A percentile compares a stretch with the other conserved stretches of the same genome.
Evolutionary conservation across 768 basidiomycete genomes (phyloP).

Genomic region (Mycena leptocephala): DNA sequence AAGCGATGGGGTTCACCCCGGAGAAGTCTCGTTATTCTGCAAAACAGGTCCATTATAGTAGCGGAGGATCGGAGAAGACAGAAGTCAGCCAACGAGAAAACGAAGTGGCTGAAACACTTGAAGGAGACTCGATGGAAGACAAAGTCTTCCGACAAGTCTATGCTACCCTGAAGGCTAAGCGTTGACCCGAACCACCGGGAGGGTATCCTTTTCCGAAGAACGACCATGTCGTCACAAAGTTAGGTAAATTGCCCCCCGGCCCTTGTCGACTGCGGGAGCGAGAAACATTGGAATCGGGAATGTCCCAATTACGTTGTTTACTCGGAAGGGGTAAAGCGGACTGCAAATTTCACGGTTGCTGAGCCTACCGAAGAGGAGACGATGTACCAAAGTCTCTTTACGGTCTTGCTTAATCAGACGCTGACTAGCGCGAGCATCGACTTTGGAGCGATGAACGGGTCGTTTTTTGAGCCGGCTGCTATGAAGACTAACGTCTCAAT

Average conservation of each 20-base stretch:
- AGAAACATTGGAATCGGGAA: conserved; percentile 14
- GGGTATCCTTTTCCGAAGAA: conserved; percentile 14
- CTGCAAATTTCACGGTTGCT: not conserved
- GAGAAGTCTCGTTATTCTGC: not conserved
- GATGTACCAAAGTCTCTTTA: conserved; percentile 2
- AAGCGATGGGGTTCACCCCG: not conserved
- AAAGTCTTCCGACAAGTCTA: not conserved
- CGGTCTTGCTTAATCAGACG: not conserved
- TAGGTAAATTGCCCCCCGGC: not conserved
- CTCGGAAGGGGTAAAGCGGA: not conserved
- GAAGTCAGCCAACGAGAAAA: not conserved
- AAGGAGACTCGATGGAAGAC: no score
- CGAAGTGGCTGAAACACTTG: no score
- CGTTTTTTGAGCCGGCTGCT: conserved; percentile 14
- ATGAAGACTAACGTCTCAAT: not conserved
- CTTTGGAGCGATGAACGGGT: not conserved
- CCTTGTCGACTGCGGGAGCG: conserved; percentile 4
- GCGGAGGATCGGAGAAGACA: no score
- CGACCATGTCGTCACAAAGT: not conserved
- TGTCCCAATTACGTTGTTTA: conserved; percentile 5
- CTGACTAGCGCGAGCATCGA: not conserved
- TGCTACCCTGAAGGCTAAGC: not conserved
- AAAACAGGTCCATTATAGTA: not conserved
- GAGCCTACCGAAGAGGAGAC: not conserved
- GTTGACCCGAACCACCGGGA: not conserved